A percentile compares a stretch with the other conserved stretches of the same genome.
Evolutionary conservation across 176 grass and related monocot species (phyloP).

Genomic region (Musa troglodytarum): DNA sequence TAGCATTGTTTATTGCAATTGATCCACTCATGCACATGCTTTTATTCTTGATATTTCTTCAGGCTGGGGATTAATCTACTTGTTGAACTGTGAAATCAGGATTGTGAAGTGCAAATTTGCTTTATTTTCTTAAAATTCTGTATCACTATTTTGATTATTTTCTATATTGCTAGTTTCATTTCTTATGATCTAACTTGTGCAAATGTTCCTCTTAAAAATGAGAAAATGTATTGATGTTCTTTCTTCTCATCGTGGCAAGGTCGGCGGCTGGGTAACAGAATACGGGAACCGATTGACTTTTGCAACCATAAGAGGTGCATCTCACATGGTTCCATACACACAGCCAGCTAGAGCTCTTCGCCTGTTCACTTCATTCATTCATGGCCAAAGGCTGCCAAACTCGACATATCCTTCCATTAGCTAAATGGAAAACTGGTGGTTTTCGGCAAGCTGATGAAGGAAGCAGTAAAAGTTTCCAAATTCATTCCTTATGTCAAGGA

Average conservation of each 20-base stretch:
- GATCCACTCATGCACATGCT: too few species aligned
- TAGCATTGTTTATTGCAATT: too few species aligned
- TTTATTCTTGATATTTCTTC: too few species aligned
- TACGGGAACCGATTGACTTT: conserved; percentile 82
- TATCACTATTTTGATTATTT: too few species aligned
- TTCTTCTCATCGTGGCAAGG: conserved; percentile 34
- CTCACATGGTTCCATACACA: conserved; percentile 91
- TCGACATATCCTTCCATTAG: conserved; percentile 47
- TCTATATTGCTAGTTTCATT: too few species aligned
- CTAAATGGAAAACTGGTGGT: conserved; percentile 12
- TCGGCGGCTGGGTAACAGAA: conserved; percentile 85
- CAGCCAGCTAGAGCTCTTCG: conserved; percentile 70
- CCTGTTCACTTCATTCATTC: conserved; percentile 63
- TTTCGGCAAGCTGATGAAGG: not conserved
- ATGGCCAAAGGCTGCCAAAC: conserved; percentile 64
- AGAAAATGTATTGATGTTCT: conserved; percentile 7
- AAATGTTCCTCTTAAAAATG: not conserved
- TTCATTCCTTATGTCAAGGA: not conserved
- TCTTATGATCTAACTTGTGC: too few species aligned
- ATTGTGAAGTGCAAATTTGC: not conserved
- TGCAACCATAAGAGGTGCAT: conserved; percentile 73
- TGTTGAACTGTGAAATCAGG: not conserved
- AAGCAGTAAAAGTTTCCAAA: not conserved
- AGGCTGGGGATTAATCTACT: too few species aligned
- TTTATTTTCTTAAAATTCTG: too few species aligned